Base-by-base conservation (phyloP, 176 grass and related monocot species). In the Melocanna baccifera region DNA sequence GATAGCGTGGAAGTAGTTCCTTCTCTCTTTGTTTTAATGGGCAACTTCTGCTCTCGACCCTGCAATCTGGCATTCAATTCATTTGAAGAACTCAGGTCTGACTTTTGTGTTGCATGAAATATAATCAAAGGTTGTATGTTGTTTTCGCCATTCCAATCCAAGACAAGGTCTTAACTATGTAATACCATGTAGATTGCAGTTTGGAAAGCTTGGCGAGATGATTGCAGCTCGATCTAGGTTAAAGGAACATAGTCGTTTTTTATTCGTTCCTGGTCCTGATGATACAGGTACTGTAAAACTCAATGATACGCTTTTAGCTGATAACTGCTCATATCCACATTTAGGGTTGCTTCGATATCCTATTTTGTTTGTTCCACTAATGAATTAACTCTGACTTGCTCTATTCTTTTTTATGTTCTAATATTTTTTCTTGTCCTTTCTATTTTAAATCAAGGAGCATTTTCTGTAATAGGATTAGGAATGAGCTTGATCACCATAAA, bases 21-120 rank as follows among this genome's bases (percentile, higher is more conserved):
- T 81, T 95, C 91, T 78, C 78, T 98, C 48, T 95, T 98, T 80
- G 91, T 98, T 83, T 88, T 98, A 42, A 98, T 98, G 96, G 93
- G 93, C 77, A 93, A 98, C 80, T 95, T 98, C 86, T 98, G 91
- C 80, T 98, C 96, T 66, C 84, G 41, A 9, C 89, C 96, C 50
- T 95, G 91, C 87, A 95, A 95, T 83, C 85, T 95, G 69, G 85
- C 96, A 80, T 95, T 93, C 72, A 69, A 89, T 90, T 93, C 93
- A 80, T 98, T 93, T 56, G 92, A 89, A 84, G 87, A 88, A 67
- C 91, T 98, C 82, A 98, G 96, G 96, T 95, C 3, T 81, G 67
- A 46, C 4, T 61, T 91, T 70, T 39, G 9, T 5, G 47, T 36
- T 71, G 8, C 46, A 84, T 73, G 47, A 32, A 22, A 85, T 37